Evolutionary conservation across 2,329 filamentous ascomycete genomes (phyloP).

Genomic region (Knufia petricola): DNA sequence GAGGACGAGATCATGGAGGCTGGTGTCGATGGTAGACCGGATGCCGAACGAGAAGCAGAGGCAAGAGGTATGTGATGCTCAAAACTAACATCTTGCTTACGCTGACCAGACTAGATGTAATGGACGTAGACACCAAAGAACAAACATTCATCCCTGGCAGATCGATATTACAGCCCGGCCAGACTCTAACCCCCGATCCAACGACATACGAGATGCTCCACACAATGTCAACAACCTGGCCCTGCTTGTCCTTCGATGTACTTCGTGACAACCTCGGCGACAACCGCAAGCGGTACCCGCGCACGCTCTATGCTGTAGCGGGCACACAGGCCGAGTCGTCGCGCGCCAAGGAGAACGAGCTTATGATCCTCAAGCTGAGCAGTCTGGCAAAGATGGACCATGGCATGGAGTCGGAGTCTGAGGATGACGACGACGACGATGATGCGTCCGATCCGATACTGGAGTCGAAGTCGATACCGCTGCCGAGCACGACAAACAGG

Average conservation of each 20-base stretch:
- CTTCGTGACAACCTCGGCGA: constrained; percentile 77
- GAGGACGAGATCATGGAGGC: constrained; percentile 90
- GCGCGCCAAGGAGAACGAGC: constrained; percentile 73
- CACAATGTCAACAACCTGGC: constrained; percentile 87
- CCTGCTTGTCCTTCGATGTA: constrained; percentile 92
- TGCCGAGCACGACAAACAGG: constrained; percentile 83
- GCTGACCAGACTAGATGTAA: constrained; percentile 48
- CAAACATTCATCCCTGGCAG: constrained; percentile 93
- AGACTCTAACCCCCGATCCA: constrained; percentile 81
- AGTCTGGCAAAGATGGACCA: constrained; percentile 80
- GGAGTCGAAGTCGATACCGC: constrained; percentile 79
- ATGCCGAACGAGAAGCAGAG: constrained; percentile 84
- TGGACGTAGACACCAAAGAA: constrained; percentile 74
- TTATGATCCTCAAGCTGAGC: constrained; percentile 95
- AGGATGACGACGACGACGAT: constrained; percentile 60
- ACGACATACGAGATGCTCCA: constrained; percentile 98
- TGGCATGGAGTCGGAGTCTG: constrained; percentile 57
- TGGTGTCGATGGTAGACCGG: constrained; percentile 83
- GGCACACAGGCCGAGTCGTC: constrained; percentile 81
- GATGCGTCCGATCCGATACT: constrained; percentile 70
- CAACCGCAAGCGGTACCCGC: constrained; percentile 83
- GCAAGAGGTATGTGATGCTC: constrained; percentile 45
- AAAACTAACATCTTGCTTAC: constrained; percentile 6
- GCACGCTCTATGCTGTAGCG: constrained; percentile 87
- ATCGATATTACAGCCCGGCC: constrained; percentile 80